Base-by-base conservation (phyloP, 129 eudicot genomes). In the Chrysanthemum lavandulifolium region DNA sequence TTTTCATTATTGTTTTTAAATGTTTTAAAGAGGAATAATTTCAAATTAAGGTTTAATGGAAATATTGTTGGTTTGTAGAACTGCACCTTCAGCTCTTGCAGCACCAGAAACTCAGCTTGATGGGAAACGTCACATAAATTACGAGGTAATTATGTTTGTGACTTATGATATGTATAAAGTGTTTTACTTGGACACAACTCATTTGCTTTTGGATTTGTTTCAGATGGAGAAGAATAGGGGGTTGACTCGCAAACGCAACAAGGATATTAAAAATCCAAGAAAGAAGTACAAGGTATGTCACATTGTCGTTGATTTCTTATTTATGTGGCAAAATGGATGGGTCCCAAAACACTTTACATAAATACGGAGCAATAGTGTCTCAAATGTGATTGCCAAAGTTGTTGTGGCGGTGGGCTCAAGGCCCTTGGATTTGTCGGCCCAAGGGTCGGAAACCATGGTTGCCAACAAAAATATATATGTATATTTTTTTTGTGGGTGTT, bases 161-260 rank as follows among this genome's bases (percentile, higher is more conserved):
- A 61, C 56, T 67, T 69, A 65, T 76, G 18, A 15, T 40, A 68
- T 33, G 4, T 27, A 3, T 7, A 14, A 13, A 11, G 2, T 49
- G 43, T 40, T 40, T 40, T 40, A 8, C 2, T 67, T 61, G 5
- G 47, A 51, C 40, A 13, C n/a, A 25, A 65, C 79, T 56, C 10
- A 56, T 10, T 11, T 62, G 14, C 8, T 65, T 72, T 52, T 71
- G 72, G 29, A 62, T 23, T 56, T 13, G 29, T 6, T 72, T 40
- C 81, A 90, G 99, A 94, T 94, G 65, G 96, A 90, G 82, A 94
- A 90, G 81, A 94, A 94, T 65, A 88, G 91, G 65, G 99, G 99
- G 36, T 78, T 94, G 71, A 94, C 97, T 47, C 99, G 93, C 55
- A 25, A 72, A 9, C 89, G 99, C 40, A 90, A 90, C 81, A 94